Base-by-base conservation (phyloP, 2,329 filamentous ascomycete genomes). In the Exophiala sideris region DNA sequence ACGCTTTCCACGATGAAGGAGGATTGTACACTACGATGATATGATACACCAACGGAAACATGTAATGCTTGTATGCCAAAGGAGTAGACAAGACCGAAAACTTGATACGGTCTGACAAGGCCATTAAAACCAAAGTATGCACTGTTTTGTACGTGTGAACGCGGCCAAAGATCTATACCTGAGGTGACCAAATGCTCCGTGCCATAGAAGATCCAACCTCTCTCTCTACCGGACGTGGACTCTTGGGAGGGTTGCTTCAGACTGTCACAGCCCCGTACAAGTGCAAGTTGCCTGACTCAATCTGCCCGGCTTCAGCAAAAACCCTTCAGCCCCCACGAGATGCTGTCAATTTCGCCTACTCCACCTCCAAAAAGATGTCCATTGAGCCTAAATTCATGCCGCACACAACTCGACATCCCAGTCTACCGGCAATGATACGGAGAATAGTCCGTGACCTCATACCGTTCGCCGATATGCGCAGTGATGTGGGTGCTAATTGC, bases 71-170 rank as follows among this genome's bases (percentile, higher is more conserved):
- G 16, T 16, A 10, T 10, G 18, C 36, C 39, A 12, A 41, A 40
- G 38, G 39, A 44, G 38, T 44, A 33, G 11, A 29, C 33, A 34
- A 20, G 8, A 44, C 38, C 4, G 7, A 67, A 62, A 41, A 56
- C 58, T 48, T 67, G 55, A 6, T 57, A 62, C 16, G 67, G 11
- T 16, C 11, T 38, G 35, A 38, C 3, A 29, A 29, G 24, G 24
- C 24, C 7, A 4, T 29, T 8, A 29, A 29, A 29, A 29, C 24
- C 24, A 29, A 3, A 29, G 24, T 29, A 29, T 29, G 24, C 1
- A 5, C 24, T 29, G 5, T 29, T 1, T 29, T 2, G 3, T 29
- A 5, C 24, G 24, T 29, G 1, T 5, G 24, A 8, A 5, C 5
- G 6, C 24, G 3, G 24, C 5, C 1, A 29, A 8, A 5, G 35